Evolutionary conservation across 371 early-diverging fungal genomes (phyloP).

Genomic region (Circinella minor): DNA sequence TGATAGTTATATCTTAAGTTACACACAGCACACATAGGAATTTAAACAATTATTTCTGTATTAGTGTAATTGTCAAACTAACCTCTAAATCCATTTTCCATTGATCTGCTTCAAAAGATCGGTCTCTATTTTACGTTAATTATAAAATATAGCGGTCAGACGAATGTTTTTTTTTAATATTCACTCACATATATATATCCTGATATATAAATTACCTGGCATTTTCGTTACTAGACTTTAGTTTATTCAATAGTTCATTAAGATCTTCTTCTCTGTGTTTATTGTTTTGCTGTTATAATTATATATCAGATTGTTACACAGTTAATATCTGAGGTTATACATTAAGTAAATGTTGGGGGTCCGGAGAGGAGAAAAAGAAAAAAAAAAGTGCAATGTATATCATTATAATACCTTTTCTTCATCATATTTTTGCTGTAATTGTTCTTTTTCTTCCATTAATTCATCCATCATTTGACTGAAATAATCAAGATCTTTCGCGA

Average conservation of each 20-base stretch:
- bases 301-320: not conserved
- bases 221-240: slow-evolving; percentile 26
- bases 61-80: not conserved
- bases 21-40: not conserved
- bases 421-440: slow-evolving; percentile 37
- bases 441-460: slow-evolving; percentile 51
- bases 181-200: too few relatives aligned
- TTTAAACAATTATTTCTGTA: not conserved
- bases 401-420: slow-evolving; percentile 32
- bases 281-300: slow-evolving; percentile 12
- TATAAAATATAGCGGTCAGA: too few relatives aligned
- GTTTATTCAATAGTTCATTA: slow-evolving; percentile 30
- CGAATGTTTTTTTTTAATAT: too few relatives aligned
- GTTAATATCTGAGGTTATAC: slow-evolving; percentile 5
- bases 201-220: slow-evolving; percentile 29
- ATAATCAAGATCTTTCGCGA: slow-evolving; percentile 52
- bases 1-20: not conserved
- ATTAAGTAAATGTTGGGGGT: not conserved
- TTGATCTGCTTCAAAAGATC: slow-evolving; percentile 22
- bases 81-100: slow-evolving; percentile 22
- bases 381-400: not conserved
- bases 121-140: slow-evolving; percentile 13
- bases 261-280: slow-evolving; percentile 34
- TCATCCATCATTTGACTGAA: slow-evolving; percentile 55
- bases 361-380: not conserved